phyloP scores from a whole-genome alignment of 2,329 filamentous ascomycete species.

The Aureobasidium musti region DNA sequence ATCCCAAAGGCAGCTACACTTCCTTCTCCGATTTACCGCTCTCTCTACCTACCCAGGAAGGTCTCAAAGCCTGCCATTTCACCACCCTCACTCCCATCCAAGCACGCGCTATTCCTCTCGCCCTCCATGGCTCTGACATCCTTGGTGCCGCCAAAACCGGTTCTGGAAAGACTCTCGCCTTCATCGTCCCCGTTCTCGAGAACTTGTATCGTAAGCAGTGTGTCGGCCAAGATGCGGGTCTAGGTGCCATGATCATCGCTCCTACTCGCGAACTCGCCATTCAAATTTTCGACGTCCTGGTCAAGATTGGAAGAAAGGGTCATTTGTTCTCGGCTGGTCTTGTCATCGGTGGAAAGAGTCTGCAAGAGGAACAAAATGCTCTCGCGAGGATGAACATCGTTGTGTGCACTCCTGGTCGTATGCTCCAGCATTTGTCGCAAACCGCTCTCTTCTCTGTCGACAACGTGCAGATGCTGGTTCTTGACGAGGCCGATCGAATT shows the following conservation, averaged over 20 bases:
- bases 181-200: slow-evolving; percentile 87
- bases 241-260: slow-evolving; percentile 89
- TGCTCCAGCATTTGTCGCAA: slow-evolving; percentile 94
- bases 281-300: slow-evolving; percentile 92
- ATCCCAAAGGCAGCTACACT: slow-evolving; percentile 61
- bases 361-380: slow-evolving; percentile 84
- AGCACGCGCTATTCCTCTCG: slow-evolving; percentile 80
- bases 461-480: slow-evolving; percentile 86
- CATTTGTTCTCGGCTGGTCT: slow-evolving; percentile 91
- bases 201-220: slow-evolving; percentile 87
- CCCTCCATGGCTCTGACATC: slow-evolving; percentile 82
- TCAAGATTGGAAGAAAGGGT: slow-evolving; percentile 79
- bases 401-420: slow-evolving; percentile 90
- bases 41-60: slow-evolving; percentile 74
- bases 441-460: slow-evolving; percentile 87
- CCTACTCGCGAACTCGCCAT: slow-evolving; percentile 94
- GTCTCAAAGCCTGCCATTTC: slow-evolving; percentile 85
- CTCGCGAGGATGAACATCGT: slow-evolving; percentile 93
- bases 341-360: slow-evolving; percentile 88
- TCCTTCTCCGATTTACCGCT: slow-evolving; percentile 84
- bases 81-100: slow-evolving; percentile 90
- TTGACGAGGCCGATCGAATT: slow-evolving; percentile 95
- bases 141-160: slow-evolving; percentile 94
- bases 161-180: slow-evolving; percentile 92
- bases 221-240: slow-evolving; percentile 80